These are phyloP conservation scores for Yamadazyma sp. DNA, from an alignment of 805 yeast species.

Conservation along the genomic window DNA sequence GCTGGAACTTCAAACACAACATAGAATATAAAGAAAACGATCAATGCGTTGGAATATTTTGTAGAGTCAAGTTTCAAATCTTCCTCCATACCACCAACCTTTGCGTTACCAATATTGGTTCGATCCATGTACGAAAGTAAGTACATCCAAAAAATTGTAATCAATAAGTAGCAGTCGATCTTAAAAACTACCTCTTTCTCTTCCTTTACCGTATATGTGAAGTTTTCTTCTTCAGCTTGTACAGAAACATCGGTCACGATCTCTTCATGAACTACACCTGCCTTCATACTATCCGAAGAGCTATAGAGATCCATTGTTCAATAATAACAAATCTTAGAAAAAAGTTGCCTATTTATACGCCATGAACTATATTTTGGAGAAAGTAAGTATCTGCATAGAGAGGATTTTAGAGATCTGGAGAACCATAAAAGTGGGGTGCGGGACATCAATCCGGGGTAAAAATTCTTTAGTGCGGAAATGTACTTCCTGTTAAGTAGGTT, in stretches of 20 bases:
- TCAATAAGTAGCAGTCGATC: conserved; percentile 10
- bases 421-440: neutral
- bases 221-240: conserved; percentile 3
- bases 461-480: conserved; percentile 1
- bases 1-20: conserved; percentile 36
- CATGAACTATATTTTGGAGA: too few relatives aligned
- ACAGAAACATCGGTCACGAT: neutral
- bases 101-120: conserved; percentile 62
- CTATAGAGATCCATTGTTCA: conserved; percentile 4
- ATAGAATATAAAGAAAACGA: conserved; percentile 56
- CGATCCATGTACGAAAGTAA: conserved; percentile 20
- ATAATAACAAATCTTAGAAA: too few relatives aligned
- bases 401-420: neutral
- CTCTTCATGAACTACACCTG: conserved; percentile 7
- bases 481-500: neutral
- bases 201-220: conserved; percentile 8
- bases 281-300: conserved; percentile 8
- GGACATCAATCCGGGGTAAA: conserved; percentile 1
- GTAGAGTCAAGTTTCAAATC: conserved; percentile 50
- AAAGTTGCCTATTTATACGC: neutral
- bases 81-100: conserved; percentile 61
- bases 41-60: conserved; percentile 47
- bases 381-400: neutral
- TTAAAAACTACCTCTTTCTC: conserved; percentile 9
- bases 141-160: conserved; percentile 10